Base-by-base conservation (phyloP, 163 green algal genomes). In the Chloroidium sp. region DNA sequence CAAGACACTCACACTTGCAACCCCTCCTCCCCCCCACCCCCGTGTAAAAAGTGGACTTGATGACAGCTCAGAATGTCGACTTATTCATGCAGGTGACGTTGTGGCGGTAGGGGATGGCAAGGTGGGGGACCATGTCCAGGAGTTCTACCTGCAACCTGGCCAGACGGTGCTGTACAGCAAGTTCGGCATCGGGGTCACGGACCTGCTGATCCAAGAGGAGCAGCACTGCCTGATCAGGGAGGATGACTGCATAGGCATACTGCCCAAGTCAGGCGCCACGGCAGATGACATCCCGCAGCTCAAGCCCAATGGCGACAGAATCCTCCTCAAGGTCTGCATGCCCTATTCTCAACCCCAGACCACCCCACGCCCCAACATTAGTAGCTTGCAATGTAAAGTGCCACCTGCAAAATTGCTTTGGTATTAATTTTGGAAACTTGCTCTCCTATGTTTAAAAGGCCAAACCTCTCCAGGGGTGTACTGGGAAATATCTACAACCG, bases 141-240 rank as follows among this genome's bases (percentile, higher is more conserved):
- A 89, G 3, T 95, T 97, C 80, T 86, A 82, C 6, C 81, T 97
- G 1, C 91, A 94, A 76, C 78, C 85, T 59, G 93, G 93, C 59
- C 84, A 97, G 14, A 97, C 94, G 13, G 88, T 98, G 57, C 82
- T 98, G 59, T 98, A 97, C 90, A 93, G 82, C 89, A 98, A 98
- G 84, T 98, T 97, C 87, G 94, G 94, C 59, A 94, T 98, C 80
- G 95, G 95, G 59, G 93, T 91, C 69, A 94, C 89, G 1, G 95
- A 98, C 76, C 58, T 98, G 2, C 88, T 93, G 79, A 61, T 94
- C 75, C 80, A 86, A 61, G 86, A 85, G 0, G 83, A 95, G 69
- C 78, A 90, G 72, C 94, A 95, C 83, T 91, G 95, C 79, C 84
- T 98, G 1, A 93, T 98, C 67, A 79, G 90, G 10, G 95, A 98